Base-by-base conservation (phyloP, 1,284 basidiomycete species). In the Puccinia novopanici region DNA sequence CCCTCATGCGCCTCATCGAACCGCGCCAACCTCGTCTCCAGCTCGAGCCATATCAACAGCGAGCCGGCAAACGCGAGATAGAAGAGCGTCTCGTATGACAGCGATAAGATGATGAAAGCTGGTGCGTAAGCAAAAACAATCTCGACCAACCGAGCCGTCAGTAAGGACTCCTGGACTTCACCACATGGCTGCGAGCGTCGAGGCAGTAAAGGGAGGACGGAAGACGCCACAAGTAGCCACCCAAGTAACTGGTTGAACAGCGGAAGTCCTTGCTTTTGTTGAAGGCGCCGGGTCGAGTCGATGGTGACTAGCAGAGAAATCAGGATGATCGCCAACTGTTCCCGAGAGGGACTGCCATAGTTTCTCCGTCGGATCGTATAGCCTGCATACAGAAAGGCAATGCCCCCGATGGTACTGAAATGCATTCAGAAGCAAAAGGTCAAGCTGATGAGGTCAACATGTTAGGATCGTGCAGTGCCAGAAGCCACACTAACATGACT, bases 1-100 rank as follows among this genome's bases (percentile, higher is more conserved):
- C 24, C 13, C 1, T 57, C 55, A 34, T 50, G 22, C 19, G 65
- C 34, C 57, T 54, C 34, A 3, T 70, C 27, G 42, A 42, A 70
- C 45, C 61, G 37, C 61, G 61, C 19, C 48, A 90, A 82, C 9
- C 86, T 85, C 15, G 85, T 84, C 83, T 95, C 93, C 17, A 92
- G 87, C 45, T 89, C 88, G 40, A 91, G 88, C 93, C 94, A 95
- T 0, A 90, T 83, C 15, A 89, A 85, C 65, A 95, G 85, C 1
- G 90, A 90, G 12, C 87, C 86, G 0, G 90, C 89, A 84, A 91
- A 95, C 19, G 89, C 87, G 19, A 89, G 87, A 83, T 91, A 94
- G 86, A 95, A 95, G 13, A 94, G 87, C 0, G 91, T 91, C 84
- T 95, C 93, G 61, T 92, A 90, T 81, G 91, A 92, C 83, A 95